Evolutionary conservation across 2,329 filamentous ascomycete genomes (phyloP).

Genomic region (Trichoderma harzianum): DNA sequence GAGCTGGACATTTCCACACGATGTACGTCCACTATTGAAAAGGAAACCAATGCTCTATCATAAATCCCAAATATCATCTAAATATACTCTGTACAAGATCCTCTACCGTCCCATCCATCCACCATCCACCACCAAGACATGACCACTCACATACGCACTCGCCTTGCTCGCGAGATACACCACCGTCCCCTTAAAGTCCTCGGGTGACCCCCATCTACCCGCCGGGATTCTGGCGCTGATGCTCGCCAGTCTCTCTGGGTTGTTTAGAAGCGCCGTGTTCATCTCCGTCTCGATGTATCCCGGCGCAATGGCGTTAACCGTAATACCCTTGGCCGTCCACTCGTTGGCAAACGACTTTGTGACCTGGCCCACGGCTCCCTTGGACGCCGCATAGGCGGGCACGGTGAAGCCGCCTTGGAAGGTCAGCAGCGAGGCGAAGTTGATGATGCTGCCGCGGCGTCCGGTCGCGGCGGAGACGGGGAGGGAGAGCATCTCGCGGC

Average conservation of each 20-base stretch:
- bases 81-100: not conserved
- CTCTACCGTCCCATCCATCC: conserved; percentile 84
- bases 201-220: conserved; percentile 75
- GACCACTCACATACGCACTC: conserved; percentile 79
- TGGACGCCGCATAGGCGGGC: conserved; percentile 81
- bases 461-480: conserved; percentile 44
- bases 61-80: not conserved
- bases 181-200: conserved; percentile 82
- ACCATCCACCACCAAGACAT: conserved; percentile 80
- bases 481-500: conserved; percentile 70
- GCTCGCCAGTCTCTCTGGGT: conserved; percentile 64
- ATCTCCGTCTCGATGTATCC: conserved; percentile 94
- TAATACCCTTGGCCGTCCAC: conserved; percentile 76
- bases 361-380: conserved; percentile 79
- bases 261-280: conserved; percentile 77
- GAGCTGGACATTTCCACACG: not conserved
- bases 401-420: conserved; percentile 89
- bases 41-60: not conserved
- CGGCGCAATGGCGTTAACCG: conserved; percentile 83
- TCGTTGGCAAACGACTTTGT: conserved; percentile 85
- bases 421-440: conserved; percentile 74
- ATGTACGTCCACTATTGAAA: not conserved
- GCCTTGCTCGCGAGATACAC: conserved; percentile 74
- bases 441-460: conserved; percentile 72
- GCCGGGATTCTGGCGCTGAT: conserved; percentile 81